Conservation (phyloP, 306 rosid species). For the Inga leiocalycina region DNA sequence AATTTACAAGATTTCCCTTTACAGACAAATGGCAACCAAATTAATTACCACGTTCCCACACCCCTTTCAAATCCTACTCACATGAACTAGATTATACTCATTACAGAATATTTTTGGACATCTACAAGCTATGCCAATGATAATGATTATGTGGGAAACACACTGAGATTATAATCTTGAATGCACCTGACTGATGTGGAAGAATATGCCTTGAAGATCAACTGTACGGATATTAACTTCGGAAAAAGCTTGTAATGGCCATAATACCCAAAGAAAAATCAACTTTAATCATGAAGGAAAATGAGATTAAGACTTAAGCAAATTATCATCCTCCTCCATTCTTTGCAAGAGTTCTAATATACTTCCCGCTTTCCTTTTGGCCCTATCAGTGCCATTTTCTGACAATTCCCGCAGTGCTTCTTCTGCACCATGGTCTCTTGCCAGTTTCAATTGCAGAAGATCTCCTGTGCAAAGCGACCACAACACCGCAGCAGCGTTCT, state of each 20-base stretch:
- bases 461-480: slow-evolving; percentile 86
- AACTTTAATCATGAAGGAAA: slow-evolving; percentile 28
- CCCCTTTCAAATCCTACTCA: not conserved
- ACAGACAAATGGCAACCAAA: not conserved
- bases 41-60: not conserved
- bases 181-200: not conserved
- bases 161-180: not conserved
- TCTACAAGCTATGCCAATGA: not conserved
- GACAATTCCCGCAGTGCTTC: slow-evolving; percentile 77
- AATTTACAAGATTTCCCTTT: not conserved
- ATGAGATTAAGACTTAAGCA: slow-evolving; percentile 34
- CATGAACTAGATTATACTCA: not conserved
- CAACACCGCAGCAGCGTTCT: slow-evolving; percentile 85
- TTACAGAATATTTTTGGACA: not conserved
- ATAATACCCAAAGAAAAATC: not conserved
- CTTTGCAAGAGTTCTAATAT: slow-evolving; percentile 69
- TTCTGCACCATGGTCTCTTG: slow-evolving; percentile 82
- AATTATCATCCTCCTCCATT: slow-evolving; percentile 47
- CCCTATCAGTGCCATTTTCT: slow-evolving; percentile 95
- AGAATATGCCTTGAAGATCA: not conserved
- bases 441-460: slow-evolving; percentile 63
- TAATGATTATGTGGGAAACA: not conserved
- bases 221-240: not conserved
- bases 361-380: slow-evolving; percentile 88
- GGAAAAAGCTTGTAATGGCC: not conserved